These are phyloP conservation scores for Triticum dicoccoides DNA, from an alignment of 176 grass and related monocot genomes.

Conservation along the genomic window DNA sequence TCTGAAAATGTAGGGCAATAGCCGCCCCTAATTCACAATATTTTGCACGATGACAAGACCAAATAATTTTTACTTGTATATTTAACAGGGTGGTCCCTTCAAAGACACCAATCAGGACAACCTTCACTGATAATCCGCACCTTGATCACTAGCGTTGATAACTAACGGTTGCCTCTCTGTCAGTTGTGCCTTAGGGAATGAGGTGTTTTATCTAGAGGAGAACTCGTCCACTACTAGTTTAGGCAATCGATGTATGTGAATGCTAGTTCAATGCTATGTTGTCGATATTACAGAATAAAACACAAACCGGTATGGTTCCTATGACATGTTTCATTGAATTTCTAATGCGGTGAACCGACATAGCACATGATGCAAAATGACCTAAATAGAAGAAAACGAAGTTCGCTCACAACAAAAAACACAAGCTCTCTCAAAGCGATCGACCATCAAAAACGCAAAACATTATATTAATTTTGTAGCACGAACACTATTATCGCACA, in stretches of 20 bases:
- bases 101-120: not conserved
- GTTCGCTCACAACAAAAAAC: too few relatives aligned
- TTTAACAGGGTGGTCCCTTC: not conserved
- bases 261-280: not conserved
- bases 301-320: too few relatives aligned
- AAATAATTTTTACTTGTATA: not conserved
- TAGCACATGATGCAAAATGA: too few relatives aligned
- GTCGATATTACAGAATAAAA: not conserved
- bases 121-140: not conserved
- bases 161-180: not conserved
- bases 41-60: not conserved
- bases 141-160: not conserved
- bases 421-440: too few relatives aligned
- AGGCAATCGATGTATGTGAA: not conserved
- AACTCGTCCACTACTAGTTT: not conserved
- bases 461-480: too few relatives aligned
- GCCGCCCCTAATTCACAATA: not conserved
- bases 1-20: too few relatives aligned
- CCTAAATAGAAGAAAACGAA: too few relatives aligned
- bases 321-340: too few relatives aligned
- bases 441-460: too few relatives aligned
- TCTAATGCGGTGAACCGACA: too few relatives aligned
- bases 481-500: too few relatives aligned
- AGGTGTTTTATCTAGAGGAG: not conserved
- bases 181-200: not conserved